Evolutionary conservation across 1,284 basidiomycete genomes (phyloP).

Genomic region (Leccinum pachyderme): DNA sequence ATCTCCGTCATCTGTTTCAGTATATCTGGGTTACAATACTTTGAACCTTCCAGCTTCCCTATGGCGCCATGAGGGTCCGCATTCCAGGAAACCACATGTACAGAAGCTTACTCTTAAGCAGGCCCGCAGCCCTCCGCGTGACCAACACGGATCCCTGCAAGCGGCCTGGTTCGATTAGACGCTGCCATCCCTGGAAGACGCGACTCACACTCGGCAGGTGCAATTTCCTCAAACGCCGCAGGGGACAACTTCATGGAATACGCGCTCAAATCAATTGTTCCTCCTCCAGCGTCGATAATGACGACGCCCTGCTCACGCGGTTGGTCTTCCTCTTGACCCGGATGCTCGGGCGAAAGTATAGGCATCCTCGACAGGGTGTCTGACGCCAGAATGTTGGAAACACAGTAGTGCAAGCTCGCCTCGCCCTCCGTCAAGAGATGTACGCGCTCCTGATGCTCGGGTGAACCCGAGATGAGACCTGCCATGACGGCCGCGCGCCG

Average conservation of each 20-base stretch:
- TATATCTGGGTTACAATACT: slow-evolving; percentile 35
- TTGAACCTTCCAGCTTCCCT: slow-evolving; percentile 34
- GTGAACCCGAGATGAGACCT: slow-evolving; percentile 30
- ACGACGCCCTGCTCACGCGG: slow-evolving; percentile 40
- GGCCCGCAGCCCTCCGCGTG: slow-evolving; percentile 38
- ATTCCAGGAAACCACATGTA: not conserved
- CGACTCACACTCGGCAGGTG: slow-evolving; percentile 41
- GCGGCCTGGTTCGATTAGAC: slow-evolving; percentile 29
- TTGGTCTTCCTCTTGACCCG: slow-evolving; percentile 18
- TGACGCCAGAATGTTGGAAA: slow-evolving; percentile 37
- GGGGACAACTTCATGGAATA: slow-evolving; percentile 39
- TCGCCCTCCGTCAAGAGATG: slow-evolving; percentile 52
- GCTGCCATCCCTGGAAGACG: not conserved
- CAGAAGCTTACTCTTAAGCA: slow-evolving; percentile 34
- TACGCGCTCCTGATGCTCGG: slow-evolving; percentile 35
- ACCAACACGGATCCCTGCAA: slow-evolving; percentile 42
- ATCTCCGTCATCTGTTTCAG: slow-evolving; percentile 42
- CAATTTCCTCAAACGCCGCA: slow-evolving; percentile 39
- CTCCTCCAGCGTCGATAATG: slow-evolving; percentile 58
- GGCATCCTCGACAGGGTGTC: slow-evolving; percentile 32
- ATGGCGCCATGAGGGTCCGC: slow-evolving; percentile 15
- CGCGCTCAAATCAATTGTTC: slow-evolving; percentile 54
- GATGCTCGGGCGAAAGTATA: slow-evolving; percentile 17
- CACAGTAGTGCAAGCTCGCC: slow-evolving; percentile 48
- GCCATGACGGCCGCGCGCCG: slow-evolving; percentile 37